A percentile compares a stretch with the other conserved stretches of the same genome.
These are phyloP conservation scores for Aspergillus sp. DNA, from an alignment of 2,329 filamentous ascomycete species.

Conservation along the genomic window DNA sequence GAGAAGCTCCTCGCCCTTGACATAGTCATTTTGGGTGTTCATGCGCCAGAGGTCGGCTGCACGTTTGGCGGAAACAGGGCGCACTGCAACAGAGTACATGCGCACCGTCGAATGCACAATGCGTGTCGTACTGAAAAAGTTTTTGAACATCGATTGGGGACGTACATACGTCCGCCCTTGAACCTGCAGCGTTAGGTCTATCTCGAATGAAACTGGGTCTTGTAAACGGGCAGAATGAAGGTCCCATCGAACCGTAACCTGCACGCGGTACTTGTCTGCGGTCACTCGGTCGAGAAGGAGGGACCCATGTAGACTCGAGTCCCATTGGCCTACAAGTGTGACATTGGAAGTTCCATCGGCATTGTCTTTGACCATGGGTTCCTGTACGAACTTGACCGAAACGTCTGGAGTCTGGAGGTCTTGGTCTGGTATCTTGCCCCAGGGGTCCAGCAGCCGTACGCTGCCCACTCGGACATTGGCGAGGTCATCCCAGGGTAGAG, in stretches of 20 bases:
- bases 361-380: conserved; percentile 80
- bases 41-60: conserved; percentile 95
- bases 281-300: conserved; percentile 92
- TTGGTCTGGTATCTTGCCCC: conserved; percentile 82
- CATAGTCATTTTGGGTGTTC: conserved; percentile 92
- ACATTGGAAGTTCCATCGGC: conserved; percentile 88
- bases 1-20: conserved; percentile 91
- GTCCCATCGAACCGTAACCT: conserved; percentile 86
- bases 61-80: conserved; percentile 86
- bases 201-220: conserved; percentile 84
- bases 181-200: conserved; percentile 82
- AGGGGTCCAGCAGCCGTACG: conserved; percentile 80
- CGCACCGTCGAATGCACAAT: conserved; percentile 85
- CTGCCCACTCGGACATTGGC: conserved; percentile 76
- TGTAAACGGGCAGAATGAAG: conserved; percentile 80
- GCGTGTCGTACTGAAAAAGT: conserved; percentile 81
- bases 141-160: conserved; percentile 83
- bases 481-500: conserved; percentile 86
- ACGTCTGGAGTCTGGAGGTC: conserved; percentile 74
- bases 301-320: conserved; percentile 89
- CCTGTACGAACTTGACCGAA: conserved; percentile 73
- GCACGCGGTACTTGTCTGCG: conserved; percentile 88
- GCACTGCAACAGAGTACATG: conserved; percentile 84
- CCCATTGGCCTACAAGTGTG: conserved; percentile 90
- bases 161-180: conserved; percentile 82